Base-by-base conservation (phyloP, 495 filamentous ascomycete species). In the Staphylotrichum longicolle region DNA sequence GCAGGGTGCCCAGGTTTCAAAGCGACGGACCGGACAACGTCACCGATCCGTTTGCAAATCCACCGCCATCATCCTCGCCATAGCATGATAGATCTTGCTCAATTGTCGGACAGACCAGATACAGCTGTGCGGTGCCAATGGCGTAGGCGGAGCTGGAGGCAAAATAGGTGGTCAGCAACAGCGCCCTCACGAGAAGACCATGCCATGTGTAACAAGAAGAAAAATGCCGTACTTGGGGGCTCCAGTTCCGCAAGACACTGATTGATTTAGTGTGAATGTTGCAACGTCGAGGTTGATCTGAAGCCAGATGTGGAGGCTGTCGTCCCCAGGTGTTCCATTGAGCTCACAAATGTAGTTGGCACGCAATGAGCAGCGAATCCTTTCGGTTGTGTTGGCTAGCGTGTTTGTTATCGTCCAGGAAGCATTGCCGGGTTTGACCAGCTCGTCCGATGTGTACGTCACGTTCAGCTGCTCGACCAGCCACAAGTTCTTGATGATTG, bases 271-370 rank as follows among this genome's bases (percentile, higher is more conserved):
- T 2, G 61, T 48, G 14, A 63, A 58, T 3, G 5, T 15, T 9
- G 54, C 62, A 1, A 60, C 33, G 44, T 56, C 49, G 11, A 64
- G 35, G 37, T 64, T 60, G 37, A 60, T 41, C 46, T 64, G 62
- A 0, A 64, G 14, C 57, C 58, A 57, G n/a, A 64, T 57, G 7
- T 60, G 48, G 14, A 64, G 44, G 15, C 34, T 52, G 40, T 4
- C 9, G 27, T 64, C 52, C 6, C 14, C n/a, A 7, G 45, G 42
- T 0, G 57, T 64, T 6, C 57, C 62, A 10, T 52, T 49, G 37
- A 64, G 15, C 37, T 64, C 62, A 30, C 62, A 64, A 7, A 60
- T 42, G 53, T 64, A 64, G 47, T 64, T 64, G 35, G 57, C 42
- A 2, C 57, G 50, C 30, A 64, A 35, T 3, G 42, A 1, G n/a